Evolutionary conservation across 1,139 yeast genomes (phyloP).

Genomic region (Eremothecium sinecaudum): DNA sequence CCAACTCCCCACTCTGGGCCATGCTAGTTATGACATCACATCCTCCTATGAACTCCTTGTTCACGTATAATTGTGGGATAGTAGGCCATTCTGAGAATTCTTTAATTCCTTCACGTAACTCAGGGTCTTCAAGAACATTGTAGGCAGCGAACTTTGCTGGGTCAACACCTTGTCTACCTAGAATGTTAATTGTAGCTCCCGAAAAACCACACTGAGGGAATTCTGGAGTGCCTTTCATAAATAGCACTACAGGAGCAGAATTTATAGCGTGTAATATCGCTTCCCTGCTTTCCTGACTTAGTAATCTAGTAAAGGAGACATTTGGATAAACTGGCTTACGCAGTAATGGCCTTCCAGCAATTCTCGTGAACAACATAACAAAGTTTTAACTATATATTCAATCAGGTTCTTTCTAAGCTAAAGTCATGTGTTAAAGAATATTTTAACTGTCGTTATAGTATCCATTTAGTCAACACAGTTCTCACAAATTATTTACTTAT

Average conservation of each 20-base stretch:
- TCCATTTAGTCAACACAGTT: too few species aligned
- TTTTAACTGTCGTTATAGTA: too few species aligned
- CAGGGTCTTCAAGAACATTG: slow-evolving; percentile 90
- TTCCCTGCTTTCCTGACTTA: slow-evolving; percentile 67
- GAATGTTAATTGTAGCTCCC: slow-evolving; percentile 81
- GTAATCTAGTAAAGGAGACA: slow-evolving; percentile 36
- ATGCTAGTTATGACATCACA: slow-evolving; percentile 89
- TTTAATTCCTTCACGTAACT: slow-evolving; percentile 84
- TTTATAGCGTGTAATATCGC: slow-evolving; percentile 80
- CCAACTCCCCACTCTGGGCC: slow-evolving; percentile 89
- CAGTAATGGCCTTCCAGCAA: too few species aligned
- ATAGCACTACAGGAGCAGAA: slow-evolving; percentile 88
- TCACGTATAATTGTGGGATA: slow-evolving; percentile 50
- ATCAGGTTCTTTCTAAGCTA: too few species aligned
- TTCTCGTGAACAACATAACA: too few species aligned
- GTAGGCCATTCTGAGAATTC: slow-evolving; percentile 82
- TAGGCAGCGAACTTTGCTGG: slow-evolving; percentile 94
- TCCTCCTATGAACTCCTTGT: slow-evolving; percentile 87
- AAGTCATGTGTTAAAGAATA: too few species aligned
- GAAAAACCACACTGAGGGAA: slow-evolving; percentile 98
- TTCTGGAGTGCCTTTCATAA: slow-evolving; percentile 96
- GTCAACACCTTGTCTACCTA: slow-evolving; percentile 96
- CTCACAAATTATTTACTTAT: too few species aligned
- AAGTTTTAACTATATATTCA: too few species aligned
- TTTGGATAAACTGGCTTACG: too few species aligned